A percentile compares a stretch with the other conserved stretches of the same genome.
Conservation (phyloP, 2,329 filamentous ascomycete genomes). For the Fusarium virguliforme region DNA sequence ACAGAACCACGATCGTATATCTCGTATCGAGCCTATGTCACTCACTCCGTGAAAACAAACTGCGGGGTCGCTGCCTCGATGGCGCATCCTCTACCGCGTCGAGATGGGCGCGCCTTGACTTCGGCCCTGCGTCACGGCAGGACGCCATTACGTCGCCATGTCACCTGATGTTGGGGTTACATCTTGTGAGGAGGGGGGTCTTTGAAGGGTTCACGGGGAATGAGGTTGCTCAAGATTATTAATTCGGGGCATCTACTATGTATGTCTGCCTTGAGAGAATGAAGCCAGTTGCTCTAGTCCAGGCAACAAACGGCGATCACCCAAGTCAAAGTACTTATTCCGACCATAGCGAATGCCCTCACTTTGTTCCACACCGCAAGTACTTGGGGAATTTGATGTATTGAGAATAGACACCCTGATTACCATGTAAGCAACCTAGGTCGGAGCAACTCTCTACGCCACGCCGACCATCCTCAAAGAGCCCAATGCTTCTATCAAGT, state of each 20-base stretch:
- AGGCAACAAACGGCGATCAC: constrained; percentile 6
- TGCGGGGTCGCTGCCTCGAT: constrained; percentile 18
- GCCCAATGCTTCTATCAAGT: background rate
- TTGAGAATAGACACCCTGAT: background rate
- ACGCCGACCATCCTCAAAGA: background rate
- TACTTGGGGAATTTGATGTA: no score
- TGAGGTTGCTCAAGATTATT: background rate
- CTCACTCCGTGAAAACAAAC: constrained; percentile 1
- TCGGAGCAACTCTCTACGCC: background rate
- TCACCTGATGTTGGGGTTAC: constrained; percentile 9
- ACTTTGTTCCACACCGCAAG: no score
- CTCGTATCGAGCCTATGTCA: background rate
- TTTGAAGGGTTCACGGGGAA: background rate
- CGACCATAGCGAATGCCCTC: no score
- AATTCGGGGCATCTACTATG: background rate
- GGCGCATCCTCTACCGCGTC: constrained; percentile 20
- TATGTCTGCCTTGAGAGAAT: background rate
- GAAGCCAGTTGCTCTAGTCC: background rate
- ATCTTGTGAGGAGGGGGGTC: background rate
- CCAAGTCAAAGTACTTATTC: no score
- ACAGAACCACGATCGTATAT: background rate
- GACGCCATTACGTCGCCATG: constrained; percentile 20
- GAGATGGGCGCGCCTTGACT: background rate
- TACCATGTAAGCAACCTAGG: constrained; percentile 9
- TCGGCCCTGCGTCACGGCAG: constrained; percentile 12